A percentile compares a stretch with the other conserved stretches of the same genome.
phyloP scores from a whole-genome alignment of 495 filamentous ascomycete species.

The Trichocladium antarcticum region DNA sequence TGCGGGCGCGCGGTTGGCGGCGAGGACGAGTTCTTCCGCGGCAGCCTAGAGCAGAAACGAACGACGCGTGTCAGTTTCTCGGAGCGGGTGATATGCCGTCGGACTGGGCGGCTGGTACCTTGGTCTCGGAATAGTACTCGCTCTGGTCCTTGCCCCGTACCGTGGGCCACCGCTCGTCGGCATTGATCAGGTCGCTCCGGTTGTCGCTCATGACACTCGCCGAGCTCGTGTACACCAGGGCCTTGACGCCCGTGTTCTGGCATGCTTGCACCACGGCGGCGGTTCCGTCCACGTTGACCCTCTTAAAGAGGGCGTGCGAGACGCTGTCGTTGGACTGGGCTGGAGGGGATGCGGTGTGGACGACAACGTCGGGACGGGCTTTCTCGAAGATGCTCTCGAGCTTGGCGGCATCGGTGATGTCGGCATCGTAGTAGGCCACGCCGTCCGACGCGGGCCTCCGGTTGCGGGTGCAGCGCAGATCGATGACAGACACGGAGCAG shows the following conservation, averaged over 20 bases:
- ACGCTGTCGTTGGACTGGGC: conserved; percentile 37
- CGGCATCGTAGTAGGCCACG: conserved; percentile 70
- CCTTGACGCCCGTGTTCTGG: conserved; percentile 67
- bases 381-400: conserved; percentile 56
- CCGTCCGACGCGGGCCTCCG: conserved; percentile 53
- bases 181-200: conserved; percentile 69
- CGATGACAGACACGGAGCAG: conserved; percentile 66
- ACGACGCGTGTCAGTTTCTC: neutral
- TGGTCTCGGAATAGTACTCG: conserved; percentile 88
- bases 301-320: conserved; percentile 53
- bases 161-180: conserved; percentile 77
- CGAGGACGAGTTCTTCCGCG: conserved; percentile 74
- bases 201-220: conserved; percentile 81
- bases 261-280: conserved; percentile 65
- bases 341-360: conserved; percentile 83
- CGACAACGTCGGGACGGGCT: conserved; percentile 74
- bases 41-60: conserved; percentile 49
- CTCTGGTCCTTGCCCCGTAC: conserved; percentile 57
- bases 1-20: conserved; percentile 60
- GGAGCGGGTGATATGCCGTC: neutral
- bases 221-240: conserved; percentile 88
- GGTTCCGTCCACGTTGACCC: conserved; percentile 91
- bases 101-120: conserved; percentile 39
- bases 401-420: conserved; percentile 65
- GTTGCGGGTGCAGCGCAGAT: conserved; percentile 68